Conservation (phyloP, 352 stramenopile genomes). For the Pythium biforme region DNA sequence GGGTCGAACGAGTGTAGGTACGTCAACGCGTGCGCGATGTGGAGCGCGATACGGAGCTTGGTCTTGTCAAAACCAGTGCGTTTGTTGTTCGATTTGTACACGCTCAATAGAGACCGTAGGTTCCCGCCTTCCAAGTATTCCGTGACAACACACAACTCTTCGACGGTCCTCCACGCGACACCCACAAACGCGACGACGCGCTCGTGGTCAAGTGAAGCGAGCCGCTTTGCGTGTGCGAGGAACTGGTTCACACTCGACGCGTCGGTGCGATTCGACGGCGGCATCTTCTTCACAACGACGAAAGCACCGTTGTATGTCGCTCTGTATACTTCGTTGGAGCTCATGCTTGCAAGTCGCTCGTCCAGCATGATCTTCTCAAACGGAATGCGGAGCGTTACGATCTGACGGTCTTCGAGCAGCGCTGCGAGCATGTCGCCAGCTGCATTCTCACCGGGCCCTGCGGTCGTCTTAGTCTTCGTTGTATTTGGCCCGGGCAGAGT, state of each 20-base stretch:
- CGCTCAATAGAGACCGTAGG: too few relatives aligned
- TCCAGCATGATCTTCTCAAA: constrained; percentile 4
- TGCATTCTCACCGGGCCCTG: too few relatives aligned
- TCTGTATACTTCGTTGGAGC: constrained; percentile 9
- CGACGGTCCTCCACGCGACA: constrained; percentile 40
- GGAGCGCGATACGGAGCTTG: constrained; percentile 37
- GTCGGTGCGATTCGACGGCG: constrained; percentile 33
- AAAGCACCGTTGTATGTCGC: constrained; percentile 2
- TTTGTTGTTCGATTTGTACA: too few relatives aligned
- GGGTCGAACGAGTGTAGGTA: constrained; percentile 37
- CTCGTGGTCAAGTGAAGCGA: constrained; percentile 40
- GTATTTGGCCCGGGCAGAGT: too few relatives aligned
- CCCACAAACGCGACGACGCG: constrained; percentile 60
- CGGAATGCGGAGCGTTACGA: background rate
- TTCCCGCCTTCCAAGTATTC: constrained; percentile 7
- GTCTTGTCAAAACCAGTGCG: constrained; percentile 9
- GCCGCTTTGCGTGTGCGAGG: background rate
- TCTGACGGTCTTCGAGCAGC: constrained; percentile 3
- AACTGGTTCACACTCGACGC: constrained; percentile 42
- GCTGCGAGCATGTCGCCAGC: too few relatives aligned
- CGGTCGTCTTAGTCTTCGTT: too few relatives aligned
- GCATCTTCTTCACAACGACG: constrained; percentile 9
- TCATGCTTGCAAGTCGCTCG: background rate
- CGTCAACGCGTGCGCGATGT: constrained; percentile 30
- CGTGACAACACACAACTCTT: constrained; percentile 21